Evolutionary conservation across 495 filamentous ascomycete genomes (phyloP).

Genomic region (Durotheca rogersii): DNA sequence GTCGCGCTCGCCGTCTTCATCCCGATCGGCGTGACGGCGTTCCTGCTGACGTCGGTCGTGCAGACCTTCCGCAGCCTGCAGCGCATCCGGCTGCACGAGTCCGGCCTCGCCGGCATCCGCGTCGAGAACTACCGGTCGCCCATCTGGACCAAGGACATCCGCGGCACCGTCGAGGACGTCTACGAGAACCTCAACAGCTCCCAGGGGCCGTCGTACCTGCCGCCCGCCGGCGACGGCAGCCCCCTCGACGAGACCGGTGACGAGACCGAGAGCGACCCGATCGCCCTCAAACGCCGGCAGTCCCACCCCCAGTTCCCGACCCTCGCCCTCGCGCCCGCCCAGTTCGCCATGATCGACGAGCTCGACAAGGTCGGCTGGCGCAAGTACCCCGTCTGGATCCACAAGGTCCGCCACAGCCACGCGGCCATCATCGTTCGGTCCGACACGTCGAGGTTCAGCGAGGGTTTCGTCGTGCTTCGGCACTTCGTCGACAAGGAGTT

Average conservation of each 20-base stretch:
- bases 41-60: conserved; percentile 70
- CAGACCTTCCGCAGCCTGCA: conserved; percentile 71
- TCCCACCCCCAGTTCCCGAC: conserved; percentile 54
- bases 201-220: conserved; percentile 63
- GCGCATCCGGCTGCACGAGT: conserved; percentile 74
- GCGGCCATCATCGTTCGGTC: conserved; percentile 85
- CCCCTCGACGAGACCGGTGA: conserved; percentile 21
- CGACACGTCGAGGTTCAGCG: conserved; percentile 61
- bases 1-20: conserved; percentile 64
- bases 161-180: conserved; percentile 68
- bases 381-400: conserved; percentile 86
- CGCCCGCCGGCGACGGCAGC: conserved; percentile 40
- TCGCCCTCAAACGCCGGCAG: conserved; percentile 41
- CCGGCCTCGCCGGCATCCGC: conserved; percentile 64
- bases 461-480: conserved; percentile 74
- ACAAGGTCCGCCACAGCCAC: conserved; percentile 75
- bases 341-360: conserved; percentile 79
- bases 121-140: conserved; percentile 70
- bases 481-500: conserved; percentile 85
- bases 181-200: conserved; percentile 67
- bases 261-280: conserved; percentile 23
- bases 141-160: conserved; percentile 69
- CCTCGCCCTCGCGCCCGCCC: conserved; percentile 72
- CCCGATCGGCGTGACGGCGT: conserved; percentile 66
- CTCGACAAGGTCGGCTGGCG: conserved; percentile 73